Evolutionary conservation across 2,329 filamentous ascomycete genomes (phyloP).

Genomic region (Botrytis galanthina): DNA sequence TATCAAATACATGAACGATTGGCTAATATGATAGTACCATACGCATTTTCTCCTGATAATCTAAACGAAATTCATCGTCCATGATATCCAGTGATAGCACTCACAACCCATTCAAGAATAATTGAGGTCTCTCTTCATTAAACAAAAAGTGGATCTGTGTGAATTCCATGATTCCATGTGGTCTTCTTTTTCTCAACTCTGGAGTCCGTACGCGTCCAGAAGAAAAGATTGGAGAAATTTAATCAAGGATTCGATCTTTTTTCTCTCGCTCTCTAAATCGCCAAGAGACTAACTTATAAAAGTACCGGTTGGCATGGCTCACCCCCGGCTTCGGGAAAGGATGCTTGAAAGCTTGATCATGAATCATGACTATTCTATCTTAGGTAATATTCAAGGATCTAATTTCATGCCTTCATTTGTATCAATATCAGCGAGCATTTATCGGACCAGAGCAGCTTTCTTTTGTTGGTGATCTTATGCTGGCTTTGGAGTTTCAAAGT

Average conservation of each 20-base stretch:
- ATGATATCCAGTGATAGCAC: too few species aligned
- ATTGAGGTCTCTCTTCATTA: not conserved
- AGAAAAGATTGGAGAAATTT: not conserved
- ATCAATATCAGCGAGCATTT: not conserved
- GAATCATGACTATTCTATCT: not conserved
- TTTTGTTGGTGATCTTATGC: not conserved
- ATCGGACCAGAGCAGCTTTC: not conserved
- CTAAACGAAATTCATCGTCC: not conserved
- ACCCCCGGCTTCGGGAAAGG: not conserved
- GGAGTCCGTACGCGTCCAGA: not conserved
- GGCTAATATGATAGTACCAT: not conserved
- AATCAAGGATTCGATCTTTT: not conserved
- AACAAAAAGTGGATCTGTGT: not conserved
- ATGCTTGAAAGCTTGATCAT: not conserved
- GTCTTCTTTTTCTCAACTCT: not conserved
- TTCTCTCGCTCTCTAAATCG: not conserved
- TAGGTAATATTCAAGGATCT: not conserved
- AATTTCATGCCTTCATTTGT: not conserved
- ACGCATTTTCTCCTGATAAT: not conserved
- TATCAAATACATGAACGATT: not conserved
- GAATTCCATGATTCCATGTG: not conserved
- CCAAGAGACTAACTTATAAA: not conserved
- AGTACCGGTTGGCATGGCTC: not conserved
- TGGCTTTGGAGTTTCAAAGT: not conserved
- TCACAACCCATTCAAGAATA: not conserved